A percentile compares a stretch with the other conserved stretches of the same genome.
These are phyloP conservation scores for Trifolium dubium DNA, from an alignment of 306 rosid species.

Conservation along the genomic window DNA sequence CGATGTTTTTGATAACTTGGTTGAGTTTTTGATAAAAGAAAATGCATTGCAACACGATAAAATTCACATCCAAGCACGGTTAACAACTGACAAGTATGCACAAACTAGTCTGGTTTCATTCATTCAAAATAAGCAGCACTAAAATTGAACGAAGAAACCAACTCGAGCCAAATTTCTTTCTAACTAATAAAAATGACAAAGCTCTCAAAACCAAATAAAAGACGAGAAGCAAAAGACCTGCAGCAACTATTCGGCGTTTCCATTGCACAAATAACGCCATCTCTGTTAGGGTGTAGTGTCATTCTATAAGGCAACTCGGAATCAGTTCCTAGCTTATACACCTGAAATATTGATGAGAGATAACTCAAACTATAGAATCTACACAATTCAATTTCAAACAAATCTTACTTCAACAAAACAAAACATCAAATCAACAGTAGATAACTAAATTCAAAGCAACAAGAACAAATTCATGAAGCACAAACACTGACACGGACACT, in stretches of 20 bases:
- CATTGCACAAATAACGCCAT: slow-evolving; percentile 82
- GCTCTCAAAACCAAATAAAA: slow-evolving; percentile 26
- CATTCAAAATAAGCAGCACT: slow-evolving; percentile 2
- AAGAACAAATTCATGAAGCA: background rate
- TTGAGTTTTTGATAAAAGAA: slow-evolving; percentile 4
- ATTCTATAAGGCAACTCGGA: slow-evolving; percentile 90
- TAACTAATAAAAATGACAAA: background rate
- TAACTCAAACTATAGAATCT: slow-evolving; percentile 11
- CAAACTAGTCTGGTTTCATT: background rate
- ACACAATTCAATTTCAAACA: slow-evolving; percentile 10
- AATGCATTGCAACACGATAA: background rate
- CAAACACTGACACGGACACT: no score
- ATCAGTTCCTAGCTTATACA: slow-evolving; percentile 57
- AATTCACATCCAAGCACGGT: slow-evolving; percentile 11
- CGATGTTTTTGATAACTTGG: background rate
- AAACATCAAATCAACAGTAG: background rate
- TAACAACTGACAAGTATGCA: background rate
- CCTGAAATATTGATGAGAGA: slow-evolving; percentile 55
- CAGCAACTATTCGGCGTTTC: slow-evolving; percentile 69
- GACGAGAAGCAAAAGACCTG: slow-evolving; percentile 60
- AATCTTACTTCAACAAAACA: slow-evolving; percentile 13
- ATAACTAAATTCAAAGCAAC: slow-evolving; percentile 19
- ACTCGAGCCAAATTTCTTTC: slow-evolving; percentile 8
- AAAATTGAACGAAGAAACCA: slow-evolving; percentile 8
- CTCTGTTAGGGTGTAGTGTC: slow-evolving; percentile 75